Evolutionary conservation across 352 stramenopile species (phyloP).

Genomic region (Globisporangium carolinianum): DNA sequence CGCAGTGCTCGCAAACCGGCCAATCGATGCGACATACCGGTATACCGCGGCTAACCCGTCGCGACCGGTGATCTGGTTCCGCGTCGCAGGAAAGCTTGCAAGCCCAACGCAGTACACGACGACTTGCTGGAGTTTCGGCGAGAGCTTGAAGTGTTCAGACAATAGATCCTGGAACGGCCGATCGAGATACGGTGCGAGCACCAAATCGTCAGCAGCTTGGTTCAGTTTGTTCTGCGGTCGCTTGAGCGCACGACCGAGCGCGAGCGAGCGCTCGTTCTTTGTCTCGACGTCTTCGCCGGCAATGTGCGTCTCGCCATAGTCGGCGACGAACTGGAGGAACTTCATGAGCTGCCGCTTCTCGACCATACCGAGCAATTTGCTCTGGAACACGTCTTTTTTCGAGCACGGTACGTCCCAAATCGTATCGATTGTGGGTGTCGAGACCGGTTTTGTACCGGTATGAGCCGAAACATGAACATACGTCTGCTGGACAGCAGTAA

Average conservation of each 20-base stretch:
- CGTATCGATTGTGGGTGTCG: constrained; percentile 18
- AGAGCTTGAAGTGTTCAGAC: constrained; percentile 64
- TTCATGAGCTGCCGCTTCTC: constrained; percentile 90
- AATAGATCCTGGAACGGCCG: constrained; percentile 67
- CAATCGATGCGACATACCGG: constrained; percentile 68
- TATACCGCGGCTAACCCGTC: constrained; percentile 50
- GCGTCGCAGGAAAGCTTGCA: constrained; percentile 41
- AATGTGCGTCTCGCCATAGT: constrained; percentile 76
- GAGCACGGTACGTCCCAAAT: constrained; percentile 84
- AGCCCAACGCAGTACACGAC: constrained; percentile 84
- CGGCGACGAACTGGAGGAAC: constrained; percentile 85
- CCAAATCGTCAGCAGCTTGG: constrained; percentile 13
- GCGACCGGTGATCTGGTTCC: constrained; percentile 42
- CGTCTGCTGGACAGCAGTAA: constrained; percentile 77
- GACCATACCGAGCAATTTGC: constrained; percentile 71
- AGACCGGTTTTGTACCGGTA: constrained; percentile 6
- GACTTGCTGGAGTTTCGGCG: constrained; percentile 67
- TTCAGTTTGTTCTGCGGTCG: constrained; percentile 84
- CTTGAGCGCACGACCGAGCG: constrained; percentile 70
- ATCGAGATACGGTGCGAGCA: constrained; percentile 34
- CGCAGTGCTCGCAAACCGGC: constrained; percentile 78
- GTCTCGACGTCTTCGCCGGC: constrained; percentile 64
- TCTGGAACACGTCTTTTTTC: constrained; percentile 88
- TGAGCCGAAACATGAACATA: constrained; percentile 52
- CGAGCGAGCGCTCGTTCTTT: constrained; percentile 82